Evolutionary conservation across 192 early-diverging fungal genomes (phyloP).

Genomic region (Lobosporangium transversale): DNA sequence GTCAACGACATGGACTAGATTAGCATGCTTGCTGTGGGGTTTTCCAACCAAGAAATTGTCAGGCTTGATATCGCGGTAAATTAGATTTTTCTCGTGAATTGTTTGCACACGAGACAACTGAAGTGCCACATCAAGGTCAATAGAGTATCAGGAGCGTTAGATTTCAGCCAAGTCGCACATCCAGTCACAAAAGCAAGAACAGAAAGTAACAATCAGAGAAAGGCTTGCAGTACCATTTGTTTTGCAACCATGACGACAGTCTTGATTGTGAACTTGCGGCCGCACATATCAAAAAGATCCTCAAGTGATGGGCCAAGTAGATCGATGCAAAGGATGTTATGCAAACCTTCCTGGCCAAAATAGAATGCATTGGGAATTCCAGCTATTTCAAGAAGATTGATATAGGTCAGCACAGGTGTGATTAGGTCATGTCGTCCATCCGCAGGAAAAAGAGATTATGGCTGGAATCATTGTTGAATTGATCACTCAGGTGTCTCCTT

Average conservation of each 20-base stretch:
- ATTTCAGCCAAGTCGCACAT: too few relatives aligned
- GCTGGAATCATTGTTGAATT: background rate
- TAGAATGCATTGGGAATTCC: conserved; percentile 93
- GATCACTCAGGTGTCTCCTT: background rate
- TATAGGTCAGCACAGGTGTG: background rate
- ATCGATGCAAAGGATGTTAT: conserved; percentile 95
- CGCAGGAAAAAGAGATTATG: background rate
- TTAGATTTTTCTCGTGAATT: conserved; percentile 93
- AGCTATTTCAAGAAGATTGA: conserved; percentile 50
- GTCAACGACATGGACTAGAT: conserved; percentile 89
- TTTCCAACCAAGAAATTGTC: conserved; percentile 97
- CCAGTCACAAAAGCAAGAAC: background rate
- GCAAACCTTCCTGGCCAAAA: conserved; percentile 96
- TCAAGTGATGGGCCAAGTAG: conserved; percentile 92
- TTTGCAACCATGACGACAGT: conserved; percentile 95
- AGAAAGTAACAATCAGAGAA: background rate
- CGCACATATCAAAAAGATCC: conserved; percentile 95
- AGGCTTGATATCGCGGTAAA: conserved; percentile 98
- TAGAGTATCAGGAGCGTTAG: too few relatives aligned
- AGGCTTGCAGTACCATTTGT: conserved; percentile 76
- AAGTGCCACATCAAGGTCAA: background rate
- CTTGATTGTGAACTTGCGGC: conserved; percentile 87
- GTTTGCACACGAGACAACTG: conserved; percentile 83
- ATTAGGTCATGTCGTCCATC: background rate
- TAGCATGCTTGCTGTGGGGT: conserved; percentile 64